Evolutionary conservation across 2,329 filamentous ascomycete species (phyloP).

Genomic region (Metarhizium brunneum): DNA sequence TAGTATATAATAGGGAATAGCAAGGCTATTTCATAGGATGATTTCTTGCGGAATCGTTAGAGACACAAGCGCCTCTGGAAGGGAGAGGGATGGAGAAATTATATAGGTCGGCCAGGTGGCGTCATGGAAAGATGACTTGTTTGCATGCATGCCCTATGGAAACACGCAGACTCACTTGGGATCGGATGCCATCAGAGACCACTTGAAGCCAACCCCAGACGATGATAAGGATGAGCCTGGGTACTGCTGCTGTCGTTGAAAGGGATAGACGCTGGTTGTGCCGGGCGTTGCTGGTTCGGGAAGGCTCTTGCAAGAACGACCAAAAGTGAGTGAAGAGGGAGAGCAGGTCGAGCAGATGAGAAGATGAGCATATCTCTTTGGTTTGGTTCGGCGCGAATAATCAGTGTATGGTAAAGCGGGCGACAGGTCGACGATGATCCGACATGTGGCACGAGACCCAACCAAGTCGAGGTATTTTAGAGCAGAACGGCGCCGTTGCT

Average conservation of each 20-base stretch:
- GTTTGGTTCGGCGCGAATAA: no score
- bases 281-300: not conserved
- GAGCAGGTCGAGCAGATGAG: not conserved
- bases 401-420: no score
- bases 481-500: no score
- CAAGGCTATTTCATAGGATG: not conserved
- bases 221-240: not conserved
- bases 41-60: not conserved
- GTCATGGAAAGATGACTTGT: not conserved
- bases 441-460: no score
- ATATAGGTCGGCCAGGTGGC: not conserved
- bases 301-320: not conserved
- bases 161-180: not conserved
- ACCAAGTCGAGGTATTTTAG: no score
- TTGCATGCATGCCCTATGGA: not conserved
- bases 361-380: no score
- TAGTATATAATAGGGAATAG: not conserved
- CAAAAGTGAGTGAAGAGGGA: not conserved
- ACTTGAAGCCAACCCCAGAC: not conserved
- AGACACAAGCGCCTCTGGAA: not conserved
- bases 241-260: not conserved
- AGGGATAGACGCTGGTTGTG: not conserved
- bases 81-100: not conserved
- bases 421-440: no score
- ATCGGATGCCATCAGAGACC: not conserved